Base-by-base conservation (phyloP, 805 yeast genomes). In the Hanseniaspora vineae region DNA sequence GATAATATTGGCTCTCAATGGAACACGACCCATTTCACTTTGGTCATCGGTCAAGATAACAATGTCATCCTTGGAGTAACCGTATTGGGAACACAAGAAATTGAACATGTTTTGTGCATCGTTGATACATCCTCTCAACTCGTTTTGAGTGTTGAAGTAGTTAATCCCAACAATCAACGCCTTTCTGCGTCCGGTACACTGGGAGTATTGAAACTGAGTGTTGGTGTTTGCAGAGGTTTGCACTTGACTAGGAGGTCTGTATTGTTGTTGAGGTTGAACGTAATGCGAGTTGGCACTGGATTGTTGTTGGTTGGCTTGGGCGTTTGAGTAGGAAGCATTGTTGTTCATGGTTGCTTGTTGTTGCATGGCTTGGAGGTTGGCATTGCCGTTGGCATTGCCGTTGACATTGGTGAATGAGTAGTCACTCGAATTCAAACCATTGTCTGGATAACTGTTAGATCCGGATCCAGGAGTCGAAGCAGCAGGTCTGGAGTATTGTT, bases 141-240 rank as follows among this genome's bases (percentile, higher is more conserved):
- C 75, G 57, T 77, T 80, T 44, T 60, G 62, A 3, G 81, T 65
- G 6, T 88, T 88, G 51, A 76, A 69, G 63, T 86, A 86, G 65
- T 86, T 86, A 61, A 82, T 80, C 12, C 95, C 95, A 49, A 86
- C 71, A 45, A 84, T 58, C 47, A 86, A 60, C 2, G 95, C 95
- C 64, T 85, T 86, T 51, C 78, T 74, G 33, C 71, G 69, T 13
- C 95, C 94, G 5, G 75, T 66, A 67, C 89, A 81, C 55, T 77
- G 73, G 11, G 90, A 81, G 61, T 80, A 80, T 58, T 78, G 80
- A 56, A 67, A 75, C 17, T 66, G 69, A 55, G 50, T 42, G 32
- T 49, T 47, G 15, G 52, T 45, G 10, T 54, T 52, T 32, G 50
- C 56, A 20, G 53, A 50, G 13, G 52, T 47, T 42, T 58, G 60